Evolutionary conservation across 2,329 filamentous ascomycete genomes (phyloP), one percentile per base, ranked within the genome.

Genomic region (Ampelomyces quisqualis): DNA sequence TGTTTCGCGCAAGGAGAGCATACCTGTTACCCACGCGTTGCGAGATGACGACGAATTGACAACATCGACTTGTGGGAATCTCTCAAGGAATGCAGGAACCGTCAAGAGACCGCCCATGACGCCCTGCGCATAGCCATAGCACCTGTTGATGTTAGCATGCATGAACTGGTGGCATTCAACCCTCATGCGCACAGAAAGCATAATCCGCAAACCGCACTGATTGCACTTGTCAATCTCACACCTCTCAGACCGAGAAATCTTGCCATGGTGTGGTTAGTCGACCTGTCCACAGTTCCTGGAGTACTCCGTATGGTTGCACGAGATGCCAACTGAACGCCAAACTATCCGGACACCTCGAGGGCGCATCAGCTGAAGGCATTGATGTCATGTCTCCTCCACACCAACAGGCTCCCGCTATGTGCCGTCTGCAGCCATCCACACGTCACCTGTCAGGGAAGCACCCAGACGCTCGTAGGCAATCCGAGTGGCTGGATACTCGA

Each of bases 81-180:
- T 43, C 11, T 53, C 55, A 3, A 81, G 70, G 55, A 86, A 87
- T 11, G 75, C 72, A 17, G 77, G 71, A 58, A 90, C 77, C 6
- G 85, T 88, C 47, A 91, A 72, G 48, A 91, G 81, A 29, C 62
- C 62, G 15, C 62, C 85, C 76, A 87, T 86, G 7, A 88, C 84
- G 60, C 85, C 85, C 46, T 73, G 62, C 53, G 88, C 85, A 81
- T 78, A 80, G 27, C 78, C 78, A 51, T 80, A 76, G 20, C 74
- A 70, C 28, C 67, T 73, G 38, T 35, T 27, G 8, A 11, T 22
- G 34, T 62, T 40, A 60, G 46, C 31, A 44, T 24, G 29, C 10
- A 13, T 22, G 5, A n/a, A 9, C 7, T 11, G 32, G 38, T 18
- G 13, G 7, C 17, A 20, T 35, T 26, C 10, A 3, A 18, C 7